Evolutionary conservation across 2,329 filamentous ascomycete genomes (phyloP).

Genomic region (Phialophora verrucosa): DNA sequence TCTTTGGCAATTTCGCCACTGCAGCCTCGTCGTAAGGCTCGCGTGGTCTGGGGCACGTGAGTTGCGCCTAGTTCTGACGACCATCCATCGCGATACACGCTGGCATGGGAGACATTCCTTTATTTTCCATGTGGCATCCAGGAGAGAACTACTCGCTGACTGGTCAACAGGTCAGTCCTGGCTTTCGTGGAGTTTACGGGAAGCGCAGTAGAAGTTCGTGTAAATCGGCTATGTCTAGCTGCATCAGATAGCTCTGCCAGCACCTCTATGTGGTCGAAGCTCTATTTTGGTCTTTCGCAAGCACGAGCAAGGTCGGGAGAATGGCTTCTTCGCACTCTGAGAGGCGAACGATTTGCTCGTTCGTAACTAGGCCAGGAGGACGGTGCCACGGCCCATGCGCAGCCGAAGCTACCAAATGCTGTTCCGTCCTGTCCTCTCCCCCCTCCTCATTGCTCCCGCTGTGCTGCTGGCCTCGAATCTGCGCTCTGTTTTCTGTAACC

Average conservation of each 20-base stretch:
- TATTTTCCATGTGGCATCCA: background rate
- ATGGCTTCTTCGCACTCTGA: background rate
- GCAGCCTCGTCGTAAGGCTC: slow-evolving; percentile 36
- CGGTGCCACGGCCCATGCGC: background rate
- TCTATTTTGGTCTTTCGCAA: background rate
- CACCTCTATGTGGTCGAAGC: background rate
- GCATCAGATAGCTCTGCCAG: background rate
- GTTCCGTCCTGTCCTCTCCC: background rate
- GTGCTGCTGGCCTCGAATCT: background rate
- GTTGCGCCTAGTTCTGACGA: slow-evolving; percentile 8
- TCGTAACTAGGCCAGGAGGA: slow-evolving; percentile 8
- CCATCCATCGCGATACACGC: background rate
- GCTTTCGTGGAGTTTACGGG: slow-evolving; percentile 21
- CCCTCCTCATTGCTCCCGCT: background rate
- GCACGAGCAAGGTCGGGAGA: background rate
- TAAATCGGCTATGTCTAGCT: background rate
- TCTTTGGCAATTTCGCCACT: slow-evolving; percentile 45
- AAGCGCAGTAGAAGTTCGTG: slow-evolving; percentile 5
- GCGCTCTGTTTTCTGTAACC: background rate
- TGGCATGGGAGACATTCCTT: background rate
- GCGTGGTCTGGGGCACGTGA: slow-evolving; percentile 11
- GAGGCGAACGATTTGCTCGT: slow-evolving; percentile 7
- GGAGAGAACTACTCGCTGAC: slow-evolving; percentile 10
- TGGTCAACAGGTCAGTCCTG: slow-evolving; percentile 20
- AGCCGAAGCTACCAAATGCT: background rate